phyloP scores from a whole-genome alignment of 139 green algal species.

The Ostreobium quekettii region DNA sequence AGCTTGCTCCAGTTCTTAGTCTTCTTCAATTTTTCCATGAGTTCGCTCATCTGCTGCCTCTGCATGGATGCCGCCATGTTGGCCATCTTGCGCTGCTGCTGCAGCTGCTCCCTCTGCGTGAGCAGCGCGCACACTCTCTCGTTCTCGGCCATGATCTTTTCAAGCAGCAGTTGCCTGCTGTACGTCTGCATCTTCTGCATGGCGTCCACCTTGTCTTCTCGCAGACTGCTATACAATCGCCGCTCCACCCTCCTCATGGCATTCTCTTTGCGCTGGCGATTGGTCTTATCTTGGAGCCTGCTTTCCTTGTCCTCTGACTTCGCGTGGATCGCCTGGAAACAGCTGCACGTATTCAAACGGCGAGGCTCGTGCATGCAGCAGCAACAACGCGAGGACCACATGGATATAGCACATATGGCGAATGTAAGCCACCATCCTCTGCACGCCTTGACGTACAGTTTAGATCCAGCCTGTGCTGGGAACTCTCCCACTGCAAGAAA shows the following conservation, averaged over 20 bases:
- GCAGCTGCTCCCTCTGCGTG: conserved; percentile 36
- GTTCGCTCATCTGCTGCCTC: conserved; percentile 42
- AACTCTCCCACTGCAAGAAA: too few species aligned
- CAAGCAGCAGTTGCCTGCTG: conserved; percentile 42
- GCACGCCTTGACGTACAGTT: too few species aligned
- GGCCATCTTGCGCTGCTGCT: conserved; percentile 58
- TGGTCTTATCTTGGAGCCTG: conserved; percentile 42
- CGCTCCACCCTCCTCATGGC: conserved; percentile 41
- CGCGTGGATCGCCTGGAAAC: conserved; percentile 33
- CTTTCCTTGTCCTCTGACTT: conserved; percentile 56
- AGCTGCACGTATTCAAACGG: neutral
- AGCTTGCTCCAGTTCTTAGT: conserved; percentile 36
- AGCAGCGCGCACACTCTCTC: conserved; percentile 41
- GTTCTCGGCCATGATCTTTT: conserved; percentile 64
- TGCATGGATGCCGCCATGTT: conserved; percentile 69
- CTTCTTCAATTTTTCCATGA: conserved; percentile 41
- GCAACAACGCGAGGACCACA: neutral
- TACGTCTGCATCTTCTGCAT: conserved; percentile 47
- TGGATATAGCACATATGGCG: too few species aligned
- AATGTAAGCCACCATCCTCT: too few species aligned
- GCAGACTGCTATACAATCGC: conserved; percentile 18
- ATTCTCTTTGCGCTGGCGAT: conserved; percentile 44
- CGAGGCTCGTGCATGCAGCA: neutral
- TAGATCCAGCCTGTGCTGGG: too few species aligned
- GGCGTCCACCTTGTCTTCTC: conserved; percentile 49